These are phyloP conservation scores for Sporothrix brasiliensis DNA, from an alignment of 2,329 filamentous ascomycete genomes.

Conservation along the genomic window DNA sequence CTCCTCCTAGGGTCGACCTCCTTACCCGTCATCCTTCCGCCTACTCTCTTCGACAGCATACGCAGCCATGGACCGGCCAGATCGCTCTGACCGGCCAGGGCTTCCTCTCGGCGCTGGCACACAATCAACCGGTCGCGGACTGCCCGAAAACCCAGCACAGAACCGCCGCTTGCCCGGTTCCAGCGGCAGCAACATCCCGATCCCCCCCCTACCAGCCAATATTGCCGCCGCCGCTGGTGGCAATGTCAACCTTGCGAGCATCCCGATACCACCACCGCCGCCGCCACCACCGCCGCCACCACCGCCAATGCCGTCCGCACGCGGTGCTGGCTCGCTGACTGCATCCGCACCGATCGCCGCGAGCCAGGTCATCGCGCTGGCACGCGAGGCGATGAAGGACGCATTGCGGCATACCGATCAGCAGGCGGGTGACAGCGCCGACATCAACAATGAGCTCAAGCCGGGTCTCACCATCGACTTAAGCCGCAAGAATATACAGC, in stretches of 20 bases:
- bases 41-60: background rate
- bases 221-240: slow-evolving; percentile 23
- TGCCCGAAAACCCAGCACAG: slow-evolving; percentile 46
- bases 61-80: slow-evolving; percentile 34
- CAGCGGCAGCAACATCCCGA: slow-evolving; percentile 37
- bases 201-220: slow-evolving; percentile 36
- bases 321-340: slow-evolving; percentile 50
- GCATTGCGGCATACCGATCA: slow-evolving; percentile 67
- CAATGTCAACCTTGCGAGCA: slow-evolving; percentile 38
- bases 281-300: slow-evolving; percentile 43
- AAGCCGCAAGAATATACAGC: slow-evolving; percentile 72
- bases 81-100: slow-evolving; percentile 34
- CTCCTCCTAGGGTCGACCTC: background rate
- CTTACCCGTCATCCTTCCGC: background rate
- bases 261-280: slow-evolving; percentile 45
- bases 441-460: slow-evolving; percentile 63
- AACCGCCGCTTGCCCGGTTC: slow-evolving; percentile 42
- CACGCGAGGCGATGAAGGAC: slow-evolving; percentile 67
- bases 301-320: slow-evolving; percentile 53
- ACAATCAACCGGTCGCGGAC: slow-evolving; percentile 37
- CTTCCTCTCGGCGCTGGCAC: slow-evolving; percentile 31
- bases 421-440: slow-evolving; percentile 63
- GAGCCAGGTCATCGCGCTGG: slow-evolving; percentile 66
- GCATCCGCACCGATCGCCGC: slow-evolving; percentile 59
- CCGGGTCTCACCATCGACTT: slow-evolving; percentile 78